phyloP scores from a whole-genome alignment of 345 rosid genomes.

The Lepidium africanum region DNA sequence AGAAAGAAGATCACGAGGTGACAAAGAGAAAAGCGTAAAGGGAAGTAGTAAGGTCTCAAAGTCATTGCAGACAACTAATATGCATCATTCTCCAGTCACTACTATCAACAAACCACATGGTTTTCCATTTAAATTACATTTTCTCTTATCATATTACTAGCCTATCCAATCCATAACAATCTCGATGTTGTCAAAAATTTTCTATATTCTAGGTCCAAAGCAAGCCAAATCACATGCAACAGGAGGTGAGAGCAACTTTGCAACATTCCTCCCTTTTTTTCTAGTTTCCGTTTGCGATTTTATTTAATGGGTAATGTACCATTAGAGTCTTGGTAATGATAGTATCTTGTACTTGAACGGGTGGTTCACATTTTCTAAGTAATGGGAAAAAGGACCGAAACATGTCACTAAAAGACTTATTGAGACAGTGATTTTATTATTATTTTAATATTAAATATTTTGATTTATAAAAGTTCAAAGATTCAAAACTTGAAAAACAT shows the following conservation, averaged over 20 bases:
- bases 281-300: too few relatives aligned
- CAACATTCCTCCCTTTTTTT: too few relatives aligned
- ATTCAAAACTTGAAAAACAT: too few relatives aligned
- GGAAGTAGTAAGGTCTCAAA: constrained; percentile 56
- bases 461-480: too few relatives aligned
- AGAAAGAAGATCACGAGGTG: constrained; percentile 75
- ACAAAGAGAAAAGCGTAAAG: constrained; percentile 49
- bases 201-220: constrained; percentile 45
- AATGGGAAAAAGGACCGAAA: too few relatives aligned
- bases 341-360: too few relatives aligned
- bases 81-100: constrained; percentile 26
- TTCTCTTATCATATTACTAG: neutral
- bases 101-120: constrained; percentile 10
- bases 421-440: too few relatives aligned
- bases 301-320: too few relatives aligned
- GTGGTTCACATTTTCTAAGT: too few relatives aligned
- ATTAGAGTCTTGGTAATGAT: too few relatives aligned
- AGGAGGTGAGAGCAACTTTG: constrained; percentile 37
- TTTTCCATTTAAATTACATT: neutral
- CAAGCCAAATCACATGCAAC: constrained; percentile 37
- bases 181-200: neutral
- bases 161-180: neutral
- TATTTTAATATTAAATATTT: too few relatives aligned
- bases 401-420: too few relatives aligned
- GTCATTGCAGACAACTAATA: constrained; percentile 67